Conservation (phyloP, 2,329 filamentous ascomycete species). For the Neonectria ditissima region DNA sequence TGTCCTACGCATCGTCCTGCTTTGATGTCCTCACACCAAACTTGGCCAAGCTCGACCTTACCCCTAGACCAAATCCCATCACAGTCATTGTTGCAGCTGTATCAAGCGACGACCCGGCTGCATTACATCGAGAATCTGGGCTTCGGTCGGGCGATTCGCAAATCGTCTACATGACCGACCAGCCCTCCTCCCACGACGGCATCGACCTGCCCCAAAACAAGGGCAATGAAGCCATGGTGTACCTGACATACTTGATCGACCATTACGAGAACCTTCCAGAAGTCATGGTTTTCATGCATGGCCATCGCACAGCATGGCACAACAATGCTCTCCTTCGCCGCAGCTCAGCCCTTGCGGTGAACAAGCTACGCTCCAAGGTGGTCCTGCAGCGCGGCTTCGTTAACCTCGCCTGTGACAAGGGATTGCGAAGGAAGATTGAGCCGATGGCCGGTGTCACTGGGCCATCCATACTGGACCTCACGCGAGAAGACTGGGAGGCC, state of each 20-base stretch:
- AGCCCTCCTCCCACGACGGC: not conserved
- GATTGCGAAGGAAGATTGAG: not conserved
- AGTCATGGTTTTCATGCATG: conserved; percentile 22
- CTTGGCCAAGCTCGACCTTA: not conserved
- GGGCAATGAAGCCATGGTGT: conserved; percentile 21
- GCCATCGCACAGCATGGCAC: conserved; percentile 19
- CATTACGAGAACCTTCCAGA: conserved; percentile 8
- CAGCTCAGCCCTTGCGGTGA: conserved; percentile 16
- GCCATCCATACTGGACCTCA: conserved; percentile 7
- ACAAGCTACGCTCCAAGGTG: conserved; percentile 11
- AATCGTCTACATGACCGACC: conserved; percentile 9
- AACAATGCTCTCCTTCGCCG: conserved; percentile 19
- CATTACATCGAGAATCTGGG: not conserved
- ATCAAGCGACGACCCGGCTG: conserved; percentile 6
- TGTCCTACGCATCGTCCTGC: conserved; percentile 18
- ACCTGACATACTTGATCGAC: conserved; percentile 18
- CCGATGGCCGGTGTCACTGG: not conserved
- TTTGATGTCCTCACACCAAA: conserved; percentile 6
- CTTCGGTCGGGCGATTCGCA: conserved; percentile 12
- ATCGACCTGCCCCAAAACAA: conserved; percentile 10
- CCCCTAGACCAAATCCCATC: not conserved
- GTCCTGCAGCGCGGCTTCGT: conserved; percentile 14
- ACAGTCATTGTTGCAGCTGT: conserved; percentile 11
- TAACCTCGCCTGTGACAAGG: conserved; percentile 14
- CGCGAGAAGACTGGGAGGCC: conserved; percentile 11